Base-by-base conservation (phyloP, 2,329 filamentous ascomycete genomes). In the Fusarium coffeatum region DNA sequence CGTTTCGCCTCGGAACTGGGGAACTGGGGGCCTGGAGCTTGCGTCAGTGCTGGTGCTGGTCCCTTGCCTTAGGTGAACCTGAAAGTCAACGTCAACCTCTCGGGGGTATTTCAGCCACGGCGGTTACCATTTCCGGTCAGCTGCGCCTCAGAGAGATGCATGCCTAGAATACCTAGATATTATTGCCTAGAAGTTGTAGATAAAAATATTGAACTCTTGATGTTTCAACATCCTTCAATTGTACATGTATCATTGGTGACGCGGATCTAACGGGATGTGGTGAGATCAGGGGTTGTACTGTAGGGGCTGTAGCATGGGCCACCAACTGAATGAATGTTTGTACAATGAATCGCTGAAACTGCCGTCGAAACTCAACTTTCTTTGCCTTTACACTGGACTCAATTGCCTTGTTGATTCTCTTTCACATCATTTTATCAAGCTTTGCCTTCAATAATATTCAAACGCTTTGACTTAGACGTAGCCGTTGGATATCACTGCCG, bases 41-140 rank as follows among this genome's bases (percentile, higher is more conserved):
- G 73, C 73, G 73, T 75, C 73, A 75, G 73, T 74, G 54, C 41
- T 50, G 63, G 37, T 20, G n/a, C 47, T 18, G 32, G 48, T 51
- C 32, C 48, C 32, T 41, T 40, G 48, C 22, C 12, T n/a, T 27
- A 25, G 23, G 49, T 42, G 23, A 16, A 43, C 41, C 32, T 58
- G 54, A 45, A 47, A n/a, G 23, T 22, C 23, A 42, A 18, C 32
- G 9, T 53, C 13, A 25, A 41, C 34, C 48, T 25, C 22, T 25
- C 47, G 32, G 48, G 48, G 11, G 32, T 32, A 57, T 37, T 48
- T 63, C 51, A 73, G 66, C 72, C 72, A 74, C 72, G 55, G 46
- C 46, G 8, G 41, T 7, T 41, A 30, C 62, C 60, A 42, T 42
- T 64, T 64, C 40, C 46, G 62, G 60, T 50, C 41, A 47, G 43